Base-by-base conservation (phyloP, 2,329 filamentous ascomycete genomes). In the Aspergillus novofumigatus region DNA sequence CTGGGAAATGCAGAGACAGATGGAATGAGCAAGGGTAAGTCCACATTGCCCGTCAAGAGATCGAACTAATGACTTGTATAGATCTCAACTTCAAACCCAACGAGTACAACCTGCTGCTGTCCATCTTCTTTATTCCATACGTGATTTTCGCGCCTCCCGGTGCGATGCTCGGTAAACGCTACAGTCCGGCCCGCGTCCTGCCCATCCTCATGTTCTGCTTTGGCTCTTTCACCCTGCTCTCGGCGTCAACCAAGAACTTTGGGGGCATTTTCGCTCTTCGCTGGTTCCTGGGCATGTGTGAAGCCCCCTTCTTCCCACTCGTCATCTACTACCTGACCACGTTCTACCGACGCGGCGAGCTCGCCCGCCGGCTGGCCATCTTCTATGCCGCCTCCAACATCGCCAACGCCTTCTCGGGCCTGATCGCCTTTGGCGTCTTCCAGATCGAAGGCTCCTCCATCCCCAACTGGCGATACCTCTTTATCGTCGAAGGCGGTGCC, bases 341-440 rank as follows among this genome's bases (percentile, higher is more conserved):
- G 2, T 91, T 91, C 70, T 91, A 91, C 70, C 83, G 86, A 17
- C 82, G 88, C 54, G 85, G 84, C 32, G 88, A 91, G 69, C 80
- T 91, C 3, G 88, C 87, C 5, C 79, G 88, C 8, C 83, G 88
- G 3, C 77, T 91, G 1, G 87, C 87, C 38, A 76, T 91, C 57
- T 91, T 91, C 75, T 92, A 92, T 64, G 89, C 88, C 0, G 88
- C 88, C 0, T 86, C 83, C 25, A 89, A 88, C 66, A 88, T 92
- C 57, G 89, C 89, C 23, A 86, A 84, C 56, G 86, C 86, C 2
- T 88, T 88, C 64, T 81, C 81, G 0, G 84, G 84, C 3, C 72
- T 87, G 1, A 75, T 86, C 14, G 78, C 84, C 0, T 86, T 83
- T 57, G 84, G 81, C 3, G 81, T 85, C 6, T 88, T 88, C 69